A percentile compares a stretch with the other conserved stretches of the same genome.
Conservation (phyloP, 78 protist genomes). For the Dictyostelium citrinum region DNA sequence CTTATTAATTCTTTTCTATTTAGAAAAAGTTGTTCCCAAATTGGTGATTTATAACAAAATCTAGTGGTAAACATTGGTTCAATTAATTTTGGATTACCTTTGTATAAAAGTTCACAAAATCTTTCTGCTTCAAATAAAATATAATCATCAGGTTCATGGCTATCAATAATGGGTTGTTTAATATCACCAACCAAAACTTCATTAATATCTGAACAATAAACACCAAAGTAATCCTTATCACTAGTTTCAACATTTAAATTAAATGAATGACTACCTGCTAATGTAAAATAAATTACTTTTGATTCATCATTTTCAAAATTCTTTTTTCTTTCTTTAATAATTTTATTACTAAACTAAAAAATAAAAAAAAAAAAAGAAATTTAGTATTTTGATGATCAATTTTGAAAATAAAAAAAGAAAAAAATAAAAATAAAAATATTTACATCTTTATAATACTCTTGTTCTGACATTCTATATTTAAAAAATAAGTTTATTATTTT, state of each 20-base stretch:
- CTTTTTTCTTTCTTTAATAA: constrained; percentile 11
- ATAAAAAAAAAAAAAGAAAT: not conserved
- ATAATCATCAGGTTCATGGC: constrained; percentile 60
- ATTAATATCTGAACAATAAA: constrained; percentile 27
- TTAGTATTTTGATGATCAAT: not conserved
- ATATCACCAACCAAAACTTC: not conserved
- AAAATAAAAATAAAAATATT: not conserved
- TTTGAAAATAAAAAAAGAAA: not conserved
- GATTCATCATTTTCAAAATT: not conserved
- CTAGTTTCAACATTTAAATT: constrained; percentile 71
- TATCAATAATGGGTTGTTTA: not conserved
- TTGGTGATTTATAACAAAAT: constrained; percentile 19
- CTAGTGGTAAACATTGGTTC: constrained; percentile 40
- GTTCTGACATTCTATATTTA: not conserved
- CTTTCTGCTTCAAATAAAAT: constrained; percentile 26
- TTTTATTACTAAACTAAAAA: constrained; percentile 7
- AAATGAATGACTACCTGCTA: constrained; percentile 61
- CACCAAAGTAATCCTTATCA: constrained; percentile 72
- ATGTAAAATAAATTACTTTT: constrained; percentile 23
- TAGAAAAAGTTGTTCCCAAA: not conserved
- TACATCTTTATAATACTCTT: not conserved
- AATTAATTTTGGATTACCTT: constrained; percentile 66
- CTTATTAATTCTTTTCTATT: not conserved
- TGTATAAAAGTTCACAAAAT: constrained; percentile 27
- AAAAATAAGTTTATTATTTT: too few relatives aligned